Base-by-base conservation (phyloP, 345 rosid genomes). In the Gossypium stocksii region DNA sequence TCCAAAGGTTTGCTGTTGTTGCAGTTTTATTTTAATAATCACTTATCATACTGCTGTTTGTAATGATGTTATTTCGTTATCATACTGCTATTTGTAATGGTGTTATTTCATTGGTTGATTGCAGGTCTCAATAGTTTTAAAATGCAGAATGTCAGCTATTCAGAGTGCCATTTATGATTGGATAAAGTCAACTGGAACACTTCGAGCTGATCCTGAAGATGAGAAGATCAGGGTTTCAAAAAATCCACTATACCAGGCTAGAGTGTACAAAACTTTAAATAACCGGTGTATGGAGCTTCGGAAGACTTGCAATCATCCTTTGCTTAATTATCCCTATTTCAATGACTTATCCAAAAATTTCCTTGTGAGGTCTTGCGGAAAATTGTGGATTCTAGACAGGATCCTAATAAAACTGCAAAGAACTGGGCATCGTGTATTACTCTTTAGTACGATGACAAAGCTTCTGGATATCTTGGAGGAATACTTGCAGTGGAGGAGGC, bases 221-320 rank as follows among this genome's bases (percentile, higher is more conserved):
- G 98, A 91, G 83, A 81, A 85, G 83, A 85, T 77, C 77, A 88
- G 82, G 85, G 89, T 81, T 79, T 90, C 85, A 83, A 96, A 85
- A 85, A 93, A 85, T 83, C 92, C 97, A 2, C 59, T 82, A 71
- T 93, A 96, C 80, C 97, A 89, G 84, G 86, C 94, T 68, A 90
- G 87, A 86, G 81, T 87, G 77, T 91, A 85, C 71, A 90, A 65
- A 80, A 83, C 97, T 76, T 73, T 96, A 77, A 90, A 91, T 82
- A 96, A 96, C 85, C 88, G 99, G 81, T 96, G 99, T 84, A 96
- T 96, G 99, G 99, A 96, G 87, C 92, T 96, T 78, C 86, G 99
- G 56, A 96, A 96, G 83, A 78, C 91, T 56, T 95, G 99, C 88
- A 95, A 95, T 72, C 99, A 96, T 83, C 99, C 99, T 78, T 84